Evolutionary conservation across 768 basidiomycete species (phyloP).

Genomic region (Saitozyma podzolica): DNA sequence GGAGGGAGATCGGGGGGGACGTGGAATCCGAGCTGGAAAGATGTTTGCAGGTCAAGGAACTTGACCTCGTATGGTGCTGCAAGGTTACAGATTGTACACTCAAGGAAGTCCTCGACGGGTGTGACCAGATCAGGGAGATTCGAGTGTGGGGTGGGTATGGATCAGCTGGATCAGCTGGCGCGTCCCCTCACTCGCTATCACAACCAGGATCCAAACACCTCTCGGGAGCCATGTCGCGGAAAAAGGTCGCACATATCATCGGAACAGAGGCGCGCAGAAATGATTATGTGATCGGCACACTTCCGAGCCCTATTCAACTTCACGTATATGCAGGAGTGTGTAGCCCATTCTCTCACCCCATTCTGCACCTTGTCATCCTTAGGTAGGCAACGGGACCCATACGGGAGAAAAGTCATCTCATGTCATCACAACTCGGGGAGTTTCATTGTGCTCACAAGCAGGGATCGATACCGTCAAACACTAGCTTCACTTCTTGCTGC

Average conservation of each 20-base stretch:
- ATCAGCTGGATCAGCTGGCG: too few species aligned
- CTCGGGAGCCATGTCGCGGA: slow-evolving; percentile 47
- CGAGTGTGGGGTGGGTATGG: slow-evolving; percentile 56
- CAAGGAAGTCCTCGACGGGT: slow-evolving; percentile 63
- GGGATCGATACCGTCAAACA: too few species aligned
- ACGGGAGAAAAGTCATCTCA: too few species aligned
- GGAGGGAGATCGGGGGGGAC: slow-evolving; percentile 64
- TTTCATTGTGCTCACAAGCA: too few species aligned
- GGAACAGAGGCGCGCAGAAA: slow-evolving; percentile 45
- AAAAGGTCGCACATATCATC: slow-evolving; percentile 46
- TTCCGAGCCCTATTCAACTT: too few species aligned
- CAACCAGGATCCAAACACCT: slow-evolving; percentile 47
- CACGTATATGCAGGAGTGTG: too few species aligned
- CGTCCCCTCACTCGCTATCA: background rate
- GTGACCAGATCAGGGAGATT: slow-evolving; percentile 56
- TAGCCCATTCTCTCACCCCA: too few species aligned
- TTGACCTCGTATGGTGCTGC: slow-evolving; percentile 86
- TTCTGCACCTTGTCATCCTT: too few species aligned
- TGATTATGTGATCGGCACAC: too few species aligned
- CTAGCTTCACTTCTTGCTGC: background rate
- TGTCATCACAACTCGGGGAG: too few species aligned
- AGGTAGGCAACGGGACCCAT: too few species aligned
- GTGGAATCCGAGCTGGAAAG: slow-evolving; percentile 53
- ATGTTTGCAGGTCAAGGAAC: slow-evolving; percentile 57
- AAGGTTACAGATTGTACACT: slow-evolving; percentile 78